Evolutionary conservation across 1,284 basidiomycete species (phyloP).

Genomic region (Rhodotorula sp.): DNA sequence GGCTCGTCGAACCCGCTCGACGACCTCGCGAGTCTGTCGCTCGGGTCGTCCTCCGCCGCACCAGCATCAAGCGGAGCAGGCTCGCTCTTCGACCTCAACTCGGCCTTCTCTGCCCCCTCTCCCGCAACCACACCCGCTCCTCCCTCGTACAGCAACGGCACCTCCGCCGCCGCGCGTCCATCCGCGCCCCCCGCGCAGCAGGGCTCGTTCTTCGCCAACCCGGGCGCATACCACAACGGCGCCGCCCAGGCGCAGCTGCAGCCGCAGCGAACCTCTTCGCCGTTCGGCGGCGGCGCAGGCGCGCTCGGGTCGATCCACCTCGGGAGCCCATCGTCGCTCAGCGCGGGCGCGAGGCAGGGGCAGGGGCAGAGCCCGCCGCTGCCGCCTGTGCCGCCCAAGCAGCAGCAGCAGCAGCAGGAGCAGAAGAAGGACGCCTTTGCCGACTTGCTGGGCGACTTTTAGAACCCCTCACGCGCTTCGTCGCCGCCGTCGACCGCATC

Average conservation of each 20-base stretch:
- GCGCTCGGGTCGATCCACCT: constrained; percentile 5
- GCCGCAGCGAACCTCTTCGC: background rate
- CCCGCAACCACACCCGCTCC: background rate
- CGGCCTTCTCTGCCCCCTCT: constrained; percentile 9
- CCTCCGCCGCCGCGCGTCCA: background rate
- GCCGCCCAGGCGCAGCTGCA: background rate
- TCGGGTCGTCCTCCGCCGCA: constrained; percentile 14
- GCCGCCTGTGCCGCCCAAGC: constrained; percentile 10
- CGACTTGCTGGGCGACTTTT: constrained; percentile 37
- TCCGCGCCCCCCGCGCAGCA: background rate
- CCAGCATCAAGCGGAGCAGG: background rate
- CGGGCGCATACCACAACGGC: constrained; percentile 18
- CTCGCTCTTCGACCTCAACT: constrained; percentile 27
- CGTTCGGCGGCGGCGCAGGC: background rate
- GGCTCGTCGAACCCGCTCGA: constrained; percentile 35
- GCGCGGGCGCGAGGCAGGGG: background rate
- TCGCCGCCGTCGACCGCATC: too few relatives aligned
- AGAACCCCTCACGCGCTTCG: background rate
- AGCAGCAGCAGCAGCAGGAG: constrained; percentile 5
- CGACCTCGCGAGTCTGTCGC: constrained; percentile 37
- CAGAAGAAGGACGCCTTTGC: constrained; percentile 40
- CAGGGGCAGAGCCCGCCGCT: constrained; percentile 3
- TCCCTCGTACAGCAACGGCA: background rate
- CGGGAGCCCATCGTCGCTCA: constrained; percentile 2
- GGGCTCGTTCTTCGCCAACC: constrained; percentile 37